Base-by-base conservation (phyloP, 345 rosid species). In the Toxicodendron radicans region DNA sequence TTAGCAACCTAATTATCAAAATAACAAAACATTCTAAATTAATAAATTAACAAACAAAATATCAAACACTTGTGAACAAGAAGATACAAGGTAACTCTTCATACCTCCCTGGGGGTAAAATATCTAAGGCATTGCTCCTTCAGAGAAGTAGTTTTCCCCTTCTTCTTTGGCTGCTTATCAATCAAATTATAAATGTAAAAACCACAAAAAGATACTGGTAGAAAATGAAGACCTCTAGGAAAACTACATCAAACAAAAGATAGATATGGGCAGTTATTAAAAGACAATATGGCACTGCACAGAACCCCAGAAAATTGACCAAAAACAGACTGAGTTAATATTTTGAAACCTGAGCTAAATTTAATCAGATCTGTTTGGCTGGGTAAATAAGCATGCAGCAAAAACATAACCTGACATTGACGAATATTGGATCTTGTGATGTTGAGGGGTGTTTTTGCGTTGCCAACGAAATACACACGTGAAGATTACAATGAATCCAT, bases 51-150 rank as follows among this genome's bases (percentile, higher is more conserved):
- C 46, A 46, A n/a, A 13, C n/a, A 69, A 51, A 78, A 13, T 71
- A 43, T 45, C 13, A 68, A 64, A 68, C 20, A 33, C 43, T 16
- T 62, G 38, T 54, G 17, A 68, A 52, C 57, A 38, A 62, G 58
- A 12, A 71, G 11, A 60, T 14, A 51, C 0, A 30, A 21, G 70
- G 51, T 52, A 76, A 57, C 10, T 71, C 75, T 27, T 49, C 56
- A 30, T 63, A 91, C 95, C 97, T 95, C 98, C 74, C 92, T 89
- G 0, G 97, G 99, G 56, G 98, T 91, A 83, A 95, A 92, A 76
- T 90, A 95, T 87, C 97, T 86, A 74, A 92, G 99, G 66, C 87
- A 32, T 66, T 87, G 97, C 78, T 90, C 88, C 80, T 86, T 81
- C 80, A 90, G 79, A 30, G 90, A 81, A 75, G 88, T 79, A 59